Conservation (phyloP, 164 flowering plant species). For the Sedum album region DNA sequence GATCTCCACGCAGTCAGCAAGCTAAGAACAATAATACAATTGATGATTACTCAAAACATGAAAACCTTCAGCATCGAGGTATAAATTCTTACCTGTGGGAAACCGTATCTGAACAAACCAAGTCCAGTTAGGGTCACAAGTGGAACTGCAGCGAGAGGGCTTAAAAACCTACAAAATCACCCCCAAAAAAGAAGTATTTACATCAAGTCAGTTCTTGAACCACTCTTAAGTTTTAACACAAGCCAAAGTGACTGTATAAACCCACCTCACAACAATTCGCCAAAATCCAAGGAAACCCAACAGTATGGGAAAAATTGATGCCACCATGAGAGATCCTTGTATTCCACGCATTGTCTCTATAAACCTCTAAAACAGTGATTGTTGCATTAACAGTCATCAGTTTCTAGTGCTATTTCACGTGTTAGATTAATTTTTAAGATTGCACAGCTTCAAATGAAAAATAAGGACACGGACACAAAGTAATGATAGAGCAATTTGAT, state of each 20-base stretch:
- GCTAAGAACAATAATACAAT: constrained; percentile 20
- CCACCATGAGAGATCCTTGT: constrained; percentile 54
- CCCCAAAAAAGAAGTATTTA: not conserved
- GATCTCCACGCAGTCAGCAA: constrained; percentile 67
- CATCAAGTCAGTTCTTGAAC: not conserved
- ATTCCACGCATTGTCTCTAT: constrained; percentile 38
- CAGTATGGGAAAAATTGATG: constrained; percentile 38
- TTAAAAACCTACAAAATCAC: constrained; percentile 40
- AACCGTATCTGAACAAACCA: constrained; percentile 56
- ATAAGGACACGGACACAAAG: too few species aligned
- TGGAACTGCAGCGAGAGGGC: constrained; percentile 80
- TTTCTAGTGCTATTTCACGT: not conserved
- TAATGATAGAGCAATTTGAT: too few species aligned
- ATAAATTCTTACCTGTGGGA: constrained; percentile 40
- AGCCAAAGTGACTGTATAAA: not conserved
- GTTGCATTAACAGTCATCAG: not conserved
- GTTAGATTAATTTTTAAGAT: too few species aligned
- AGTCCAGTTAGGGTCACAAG: constrained; percentile 70
- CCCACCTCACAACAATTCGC: constrained; percentile 46
- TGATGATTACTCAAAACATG: not conserved
- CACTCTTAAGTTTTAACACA: not conserved
- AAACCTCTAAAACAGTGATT: constrained; percentile 32
- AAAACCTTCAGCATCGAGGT: not conserved
- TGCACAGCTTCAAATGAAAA: too few species aligned
- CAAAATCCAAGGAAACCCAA: constrained; percentile 54